Conservation (phyloP, 768 basidiomycete species). For the Termitomyces sp. region DNA sequence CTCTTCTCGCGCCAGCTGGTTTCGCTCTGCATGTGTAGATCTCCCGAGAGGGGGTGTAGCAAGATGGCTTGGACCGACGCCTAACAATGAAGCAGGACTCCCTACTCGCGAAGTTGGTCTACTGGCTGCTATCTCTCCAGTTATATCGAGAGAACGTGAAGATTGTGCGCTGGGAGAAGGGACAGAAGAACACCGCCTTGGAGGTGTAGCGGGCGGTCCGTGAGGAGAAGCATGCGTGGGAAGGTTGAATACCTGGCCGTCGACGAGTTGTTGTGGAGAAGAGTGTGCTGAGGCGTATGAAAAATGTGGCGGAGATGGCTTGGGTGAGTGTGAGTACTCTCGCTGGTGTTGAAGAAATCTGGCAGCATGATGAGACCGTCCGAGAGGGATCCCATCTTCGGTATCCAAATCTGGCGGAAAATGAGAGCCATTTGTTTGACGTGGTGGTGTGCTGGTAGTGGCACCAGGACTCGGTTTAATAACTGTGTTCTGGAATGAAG, state of each 20-base stretch:
- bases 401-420: slow-evolving; percentile 55
- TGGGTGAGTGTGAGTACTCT: slow-evolving; percentile 24
- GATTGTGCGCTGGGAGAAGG: slow-evolving; percentile 15
- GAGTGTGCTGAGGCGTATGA: slow-evolving; percentile 13
- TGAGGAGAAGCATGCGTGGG: slow-evolving; percentile 27
- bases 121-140: neutral
- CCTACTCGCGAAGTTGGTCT: neutral
- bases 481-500: neutral
- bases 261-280: slow-evolving; percentile 13
- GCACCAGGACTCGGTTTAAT: neutral
- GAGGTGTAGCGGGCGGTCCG: slow-evolving; percentile 28
- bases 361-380: slow-evolving; percentile 56
- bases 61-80: slow-evolving; percentile 4
- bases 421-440: slow-evolving; percentile 18
- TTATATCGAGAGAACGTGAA: neutral
- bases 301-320: slow-evolving; percentile 27
- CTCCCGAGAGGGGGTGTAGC: slow-evolving; percentile 31
- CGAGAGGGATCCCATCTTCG: slow-evolving; percentile 60
- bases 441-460: slow-evolving; percentile 37
- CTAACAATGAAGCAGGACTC: neutral
- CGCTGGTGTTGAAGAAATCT: slow-evolving; percentile 41
- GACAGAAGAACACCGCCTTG: slow-evolving; percentile 24
- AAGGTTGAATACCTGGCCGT: slow-evolving; percentile 23
- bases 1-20: slow-evolving; percentile 22
- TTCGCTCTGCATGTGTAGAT: slow-evolving; percentile 28